Conservation (phyloP, 441 rosid genomes). For the Euphorbia schlechtendalii region DNA sequence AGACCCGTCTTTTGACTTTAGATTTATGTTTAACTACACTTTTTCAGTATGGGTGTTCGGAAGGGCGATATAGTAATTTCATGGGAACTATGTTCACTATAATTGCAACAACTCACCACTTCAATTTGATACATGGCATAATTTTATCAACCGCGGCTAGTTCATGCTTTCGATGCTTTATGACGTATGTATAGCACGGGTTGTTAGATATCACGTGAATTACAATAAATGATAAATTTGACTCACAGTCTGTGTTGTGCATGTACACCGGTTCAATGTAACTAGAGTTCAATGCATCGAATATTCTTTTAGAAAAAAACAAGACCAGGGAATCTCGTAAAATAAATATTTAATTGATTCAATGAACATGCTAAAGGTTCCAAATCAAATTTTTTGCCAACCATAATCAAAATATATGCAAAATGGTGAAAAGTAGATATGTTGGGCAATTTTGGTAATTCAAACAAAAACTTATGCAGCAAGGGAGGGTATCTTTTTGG, state of each 20-base stretch:
- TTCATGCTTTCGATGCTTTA: background rate
- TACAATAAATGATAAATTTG: background rate
- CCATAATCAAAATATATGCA: background rate
- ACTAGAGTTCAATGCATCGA: background rate
- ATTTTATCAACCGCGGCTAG: no score
- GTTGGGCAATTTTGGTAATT: slow-evolving; percentile 15
- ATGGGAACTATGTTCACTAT: no score
- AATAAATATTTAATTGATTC: background rate
- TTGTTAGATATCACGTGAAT: background rate
- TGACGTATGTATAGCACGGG: background rate
- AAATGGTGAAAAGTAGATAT: background rate
- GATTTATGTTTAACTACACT: background rate
- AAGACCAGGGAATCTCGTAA: background rate
- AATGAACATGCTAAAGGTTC: background rate
- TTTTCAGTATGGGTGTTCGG: background rate
- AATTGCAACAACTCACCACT: no score
- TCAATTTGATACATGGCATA: no score
- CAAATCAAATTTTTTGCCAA: background rate
- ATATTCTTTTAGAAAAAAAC: background rate
- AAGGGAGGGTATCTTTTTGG: background rate
- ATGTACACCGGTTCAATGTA: background rate
- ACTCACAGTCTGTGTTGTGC: background rate
- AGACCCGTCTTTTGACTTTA: no score
- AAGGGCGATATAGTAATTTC: background rate
- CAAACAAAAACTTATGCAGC: background rate